Evolutionary conservation across 2,329 filamentous ascomycete species (phyloP).

Genomic region (Endoconidiophora polonica): DNA sequence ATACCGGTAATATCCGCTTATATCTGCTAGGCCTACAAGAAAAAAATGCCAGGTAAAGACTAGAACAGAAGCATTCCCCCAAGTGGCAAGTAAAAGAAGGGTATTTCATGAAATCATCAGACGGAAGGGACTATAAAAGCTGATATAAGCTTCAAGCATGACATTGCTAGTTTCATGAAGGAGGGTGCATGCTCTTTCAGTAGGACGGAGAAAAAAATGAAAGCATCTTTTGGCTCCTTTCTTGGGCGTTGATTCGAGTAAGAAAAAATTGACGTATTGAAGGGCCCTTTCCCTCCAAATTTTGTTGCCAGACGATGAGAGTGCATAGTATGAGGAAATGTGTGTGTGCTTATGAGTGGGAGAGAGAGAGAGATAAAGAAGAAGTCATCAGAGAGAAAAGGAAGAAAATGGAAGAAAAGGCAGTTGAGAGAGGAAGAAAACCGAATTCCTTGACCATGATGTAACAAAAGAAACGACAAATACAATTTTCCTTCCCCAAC

Average conservation of each 20-base stretch:
- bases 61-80: too few species aligned
- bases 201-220: background rate
- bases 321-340: background rate
- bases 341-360: background rate
- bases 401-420: constrained; percentile 12
- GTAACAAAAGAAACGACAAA: constrained; percentile 14
- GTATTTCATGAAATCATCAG: too few species aligned
- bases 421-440: constrained; percentile 14
- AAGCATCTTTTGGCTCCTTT: constrained; percentile 1
- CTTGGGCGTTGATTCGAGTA: background rate
- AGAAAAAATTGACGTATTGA: too few species aligned
- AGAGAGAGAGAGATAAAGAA: constrained; percentile 4
- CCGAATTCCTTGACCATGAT: constrained; percentile 14
- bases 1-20: too few species aligned
- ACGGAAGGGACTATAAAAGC: too few species aligned
- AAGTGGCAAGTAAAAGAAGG: too few species aligned
- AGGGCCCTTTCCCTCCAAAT: too few species aligned
- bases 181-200: background rate
- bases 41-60: too few species aligned
- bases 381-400: constrained; percentile 4
- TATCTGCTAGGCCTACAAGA: too few species aligned
- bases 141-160: too few species aligned
- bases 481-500: constrained; percentile 14
- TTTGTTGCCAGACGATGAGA: background rate
- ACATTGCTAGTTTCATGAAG: background rate